Evolutionary conservation across 345 rosid genomes (phyloP).

Genomic region (Euphorbia peplus): DNA sequence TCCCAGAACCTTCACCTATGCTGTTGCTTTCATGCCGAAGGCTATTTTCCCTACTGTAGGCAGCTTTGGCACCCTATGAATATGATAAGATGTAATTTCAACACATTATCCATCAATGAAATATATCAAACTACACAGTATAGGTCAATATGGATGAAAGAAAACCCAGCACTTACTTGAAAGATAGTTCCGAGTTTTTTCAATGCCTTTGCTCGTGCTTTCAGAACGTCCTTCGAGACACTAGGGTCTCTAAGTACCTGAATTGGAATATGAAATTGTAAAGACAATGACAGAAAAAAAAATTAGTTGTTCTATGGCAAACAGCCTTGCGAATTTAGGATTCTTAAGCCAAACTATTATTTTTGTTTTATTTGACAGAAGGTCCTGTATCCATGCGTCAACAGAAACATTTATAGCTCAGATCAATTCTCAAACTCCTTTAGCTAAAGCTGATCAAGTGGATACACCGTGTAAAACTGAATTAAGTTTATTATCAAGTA

Average conservation of each 20-base stretch:
- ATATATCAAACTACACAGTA: background rate
- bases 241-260: constrained; percentile 90
- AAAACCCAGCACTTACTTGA: constrained; percentile 47
- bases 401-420: background rate
- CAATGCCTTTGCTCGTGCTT: constrained; percentile 60
- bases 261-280: constrained; percentile 4
- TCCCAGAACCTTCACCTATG: constrained; percentile 22
- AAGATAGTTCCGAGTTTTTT: constrained; percentile 84
- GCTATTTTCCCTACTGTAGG: constrained; percentile 75
- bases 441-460: too few species aligned
- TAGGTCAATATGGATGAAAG: background rate
- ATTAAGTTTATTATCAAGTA: background rate
- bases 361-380: too few species aligned
- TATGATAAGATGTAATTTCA: background rate
- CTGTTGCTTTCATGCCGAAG: constrained; percentile 54
- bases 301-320: too few species aligned
- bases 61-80: constrained; percentile 73
- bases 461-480: too few species aligned
- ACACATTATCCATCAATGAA: constrained; percentile 1
- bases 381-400: too few species aligned
- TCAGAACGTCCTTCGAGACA: constrained; percentile 61
- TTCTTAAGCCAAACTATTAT: too few species aligned
- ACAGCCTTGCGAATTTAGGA: too few species aligned
- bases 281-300: background rate
- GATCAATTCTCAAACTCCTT: background rate